Evolutionary conservation across 2,329 filamentous ascomycete species (phyloP).

Genomic region (Penicillium verrucosum): DNA sequence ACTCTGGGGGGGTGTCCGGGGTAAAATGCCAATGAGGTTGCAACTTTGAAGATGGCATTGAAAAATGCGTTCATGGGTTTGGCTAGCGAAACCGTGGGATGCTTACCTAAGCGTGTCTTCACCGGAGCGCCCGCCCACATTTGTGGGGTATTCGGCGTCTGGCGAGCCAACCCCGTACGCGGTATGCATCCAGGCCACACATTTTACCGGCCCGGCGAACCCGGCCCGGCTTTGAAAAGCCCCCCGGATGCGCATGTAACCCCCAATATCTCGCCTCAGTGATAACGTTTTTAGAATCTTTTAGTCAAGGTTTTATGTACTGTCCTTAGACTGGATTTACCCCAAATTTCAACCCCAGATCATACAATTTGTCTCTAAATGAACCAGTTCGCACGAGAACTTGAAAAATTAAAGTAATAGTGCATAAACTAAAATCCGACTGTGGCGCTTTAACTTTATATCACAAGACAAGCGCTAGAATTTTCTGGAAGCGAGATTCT

Average conservation of each 20-base stretch:
- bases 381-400: too few relatives aligned
- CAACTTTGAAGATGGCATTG: background rate
- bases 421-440: background rate
- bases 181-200: background rate
- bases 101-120: conserved; percentile 4
- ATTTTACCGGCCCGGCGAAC: conserved; percentile 4
- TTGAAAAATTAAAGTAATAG: background rate
- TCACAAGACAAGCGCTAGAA: background rate
- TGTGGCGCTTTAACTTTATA: conserved; percentile 3
- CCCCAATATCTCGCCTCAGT: background rate
- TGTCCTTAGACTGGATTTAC: background rate
- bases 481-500: conserved; percentile 5
- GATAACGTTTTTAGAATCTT: background rate
- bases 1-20: background rate
- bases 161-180: background rate
- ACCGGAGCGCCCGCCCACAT: background rate
- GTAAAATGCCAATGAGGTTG: conserved; percentile 1
- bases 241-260: background rate
- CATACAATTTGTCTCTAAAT: background rate
- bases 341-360: conserved; percentile 2
- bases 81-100: background rate
- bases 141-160: conserved; percentile 1
- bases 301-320: conserved; percentile 5
- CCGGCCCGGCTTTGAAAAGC: conserved; percentile 5
- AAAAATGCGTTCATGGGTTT: background rate